Conservation (phyloP, 2,329 filamentous ascomycete genomes). For the Thelonectria blattea region DNA sequence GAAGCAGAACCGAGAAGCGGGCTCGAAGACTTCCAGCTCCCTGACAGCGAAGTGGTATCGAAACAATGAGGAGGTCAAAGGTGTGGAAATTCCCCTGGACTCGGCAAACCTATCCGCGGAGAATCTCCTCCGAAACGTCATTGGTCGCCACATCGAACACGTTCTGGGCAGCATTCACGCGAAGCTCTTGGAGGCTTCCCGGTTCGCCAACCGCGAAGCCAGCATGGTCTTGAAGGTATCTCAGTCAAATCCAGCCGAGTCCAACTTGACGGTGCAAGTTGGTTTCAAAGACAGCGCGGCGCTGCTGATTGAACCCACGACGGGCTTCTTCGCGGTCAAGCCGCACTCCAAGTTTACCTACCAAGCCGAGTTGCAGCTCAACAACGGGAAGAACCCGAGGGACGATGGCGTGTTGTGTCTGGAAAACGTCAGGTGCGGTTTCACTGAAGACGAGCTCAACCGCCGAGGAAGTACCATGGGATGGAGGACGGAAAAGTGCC, state of each 20-base stretch:
- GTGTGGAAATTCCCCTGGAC: conserved; percentile 72
- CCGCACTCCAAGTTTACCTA: conserved; percentile 65
- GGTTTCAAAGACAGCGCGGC: conserved; percentile 65
- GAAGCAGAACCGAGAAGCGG: conserved; percentile 47
- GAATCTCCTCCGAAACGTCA: conserved; percentile 72
- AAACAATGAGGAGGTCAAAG: conserved; percentile 75
- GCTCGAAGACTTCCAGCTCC: conserved; percentile 56
- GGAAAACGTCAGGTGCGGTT: conserved; percentile 66
- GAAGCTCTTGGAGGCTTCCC: conserved; percentile 62
- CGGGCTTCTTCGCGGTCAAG: conserved; percentile 75
- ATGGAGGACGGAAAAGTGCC: conserved; percentile 62
- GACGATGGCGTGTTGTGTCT: conserved; percentile 64
- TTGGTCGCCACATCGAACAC: conserved; percentile 75
- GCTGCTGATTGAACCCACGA: conserved; percentile 76
- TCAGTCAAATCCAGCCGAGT: conserved; percentile 67
- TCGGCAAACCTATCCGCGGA: conserved; percentile 74
- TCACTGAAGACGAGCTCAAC: conserved; percentile 66
- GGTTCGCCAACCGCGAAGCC: conserved; percentile 67
- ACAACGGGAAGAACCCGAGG: conserved; percentile 61
- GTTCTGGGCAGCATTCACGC: conserved; percentile 72
- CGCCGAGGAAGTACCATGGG: conserved; percentile 66
- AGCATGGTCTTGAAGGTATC: conserved; percentile 64
- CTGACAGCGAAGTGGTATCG: conserved; percentile 82
- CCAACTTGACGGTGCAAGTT: conserved; percentile 71
- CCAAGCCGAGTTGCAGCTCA: conserved; percentile 69